phyloP scores from a whole-genome alignment of 2,329 filamentous ascomycete species.

The Talaromyces atroroseus region DNA sequence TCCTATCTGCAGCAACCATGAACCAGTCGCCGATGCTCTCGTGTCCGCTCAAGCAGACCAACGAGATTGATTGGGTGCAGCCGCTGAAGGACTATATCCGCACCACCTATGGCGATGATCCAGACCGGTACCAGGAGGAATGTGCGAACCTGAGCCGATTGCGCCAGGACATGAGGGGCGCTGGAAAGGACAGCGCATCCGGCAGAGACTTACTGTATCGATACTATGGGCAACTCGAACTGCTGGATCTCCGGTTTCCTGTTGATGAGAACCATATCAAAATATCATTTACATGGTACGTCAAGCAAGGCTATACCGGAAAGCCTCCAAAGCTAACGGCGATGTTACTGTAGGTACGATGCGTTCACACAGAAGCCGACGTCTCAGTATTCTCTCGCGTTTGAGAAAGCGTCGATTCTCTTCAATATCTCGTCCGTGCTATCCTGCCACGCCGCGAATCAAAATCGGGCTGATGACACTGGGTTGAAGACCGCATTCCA shows the following conservation, averaged over 20 bases:
- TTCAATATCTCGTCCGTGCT: constrained; percentile 98
- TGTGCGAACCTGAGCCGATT: constrained; percentile 89
- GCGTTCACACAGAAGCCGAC: constrained; percentile 99
- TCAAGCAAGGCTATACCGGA: background rate
- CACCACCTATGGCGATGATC: constrained; percentile 90
- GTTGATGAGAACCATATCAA: constrained; percentile 99
- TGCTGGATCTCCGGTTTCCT: constrained; percentile 89
- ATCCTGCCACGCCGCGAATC: constrained; percentile 88
- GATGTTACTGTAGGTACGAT: constrained; percentile 68
- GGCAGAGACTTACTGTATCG: constrained; percentile 90
- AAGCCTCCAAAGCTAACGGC: background rate
- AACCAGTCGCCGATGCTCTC: constrained; percentile 92
- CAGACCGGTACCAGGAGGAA: constrained; percentile 91
- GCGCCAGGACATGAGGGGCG: constrained; percentile 96
- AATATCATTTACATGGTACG: constrained; percentile 93
- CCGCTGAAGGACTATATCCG: constrained; percentile 92
- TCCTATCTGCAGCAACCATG: constrained; percentile 48
- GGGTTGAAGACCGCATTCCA: constrained; percentile 96
- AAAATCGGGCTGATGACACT: constrained; percentile 85
- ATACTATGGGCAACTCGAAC: constrained; percentile 95
- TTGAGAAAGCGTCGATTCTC: constrained; percentile 97
- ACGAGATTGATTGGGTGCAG: constrained; percentile 95
- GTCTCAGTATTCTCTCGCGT: constrained; percentile 90
- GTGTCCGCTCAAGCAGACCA: constrained; percentile 84
- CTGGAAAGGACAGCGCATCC: constrained; percentile 91